phyloP scores from a whole-genome alignment of 805 yeast genomes.

The Myxozyma geophila region DNA sequence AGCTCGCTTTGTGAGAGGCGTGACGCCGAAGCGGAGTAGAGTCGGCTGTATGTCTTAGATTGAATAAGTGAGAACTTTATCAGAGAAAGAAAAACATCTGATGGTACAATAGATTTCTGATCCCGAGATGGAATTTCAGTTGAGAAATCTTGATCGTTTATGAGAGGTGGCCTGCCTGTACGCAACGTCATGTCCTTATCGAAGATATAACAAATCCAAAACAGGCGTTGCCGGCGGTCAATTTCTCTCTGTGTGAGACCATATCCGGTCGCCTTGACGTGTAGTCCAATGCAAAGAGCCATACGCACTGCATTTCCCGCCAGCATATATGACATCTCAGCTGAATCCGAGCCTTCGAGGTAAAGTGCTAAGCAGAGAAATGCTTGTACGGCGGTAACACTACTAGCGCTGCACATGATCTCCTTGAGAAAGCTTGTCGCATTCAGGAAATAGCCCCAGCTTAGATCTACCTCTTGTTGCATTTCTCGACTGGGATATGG shows the following conservation, averaged over 20 bases:
- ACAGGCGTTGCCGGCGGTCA: conserved; percentile 31
- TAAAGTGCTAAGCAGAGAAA: conserved; percentile 24
- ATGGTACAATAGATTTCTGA: neutral
- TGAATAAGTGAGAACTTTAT: conserved; percentile 25
- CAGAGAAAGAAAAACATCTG: conserved; percentile 14
- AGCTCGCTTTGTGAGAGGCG: conserved; percentile 28
- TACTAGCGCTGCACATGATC: conserved; percentile 16
- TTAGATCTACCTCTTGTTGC: conserved; percentile 6
- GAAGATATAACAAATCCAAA: conserved; percentile 37
- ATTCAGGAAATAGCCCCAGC: conserved; percentile 25
- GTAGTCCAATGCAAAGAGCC: conserved; percentile 38
- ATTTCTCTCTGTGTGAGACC: conserved; percentile 26
- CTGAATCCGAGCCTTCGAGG: conserved; percentile 27
- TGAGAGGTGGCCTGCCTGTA: conserved; percentile 36
- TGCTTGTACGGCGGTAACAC: conserved; percentile 31
- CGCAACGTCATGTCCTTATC: conserved; percentile 34
- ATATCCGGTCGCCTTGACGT: conserved; percentile 16
- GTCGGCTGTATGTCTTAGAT: conserved; percentile 27
- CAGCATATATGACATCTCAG: conserved; percentile 24
- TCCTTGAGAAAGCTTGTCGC: conserved; percentile 22
- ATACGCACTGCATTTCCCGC: conserved; percentile 34
- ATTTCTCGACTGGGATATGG: neutral
- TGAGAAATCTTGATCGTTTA: conserved; percentile 31
- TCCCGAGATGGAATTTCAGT: conserved; percentile 6
- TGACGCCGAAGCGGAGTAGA: conserved; percentile 31